Evolutionary conservation across 306 rosid genomes (phyloP).

Genomic region (Quercus glauca): DNA sequence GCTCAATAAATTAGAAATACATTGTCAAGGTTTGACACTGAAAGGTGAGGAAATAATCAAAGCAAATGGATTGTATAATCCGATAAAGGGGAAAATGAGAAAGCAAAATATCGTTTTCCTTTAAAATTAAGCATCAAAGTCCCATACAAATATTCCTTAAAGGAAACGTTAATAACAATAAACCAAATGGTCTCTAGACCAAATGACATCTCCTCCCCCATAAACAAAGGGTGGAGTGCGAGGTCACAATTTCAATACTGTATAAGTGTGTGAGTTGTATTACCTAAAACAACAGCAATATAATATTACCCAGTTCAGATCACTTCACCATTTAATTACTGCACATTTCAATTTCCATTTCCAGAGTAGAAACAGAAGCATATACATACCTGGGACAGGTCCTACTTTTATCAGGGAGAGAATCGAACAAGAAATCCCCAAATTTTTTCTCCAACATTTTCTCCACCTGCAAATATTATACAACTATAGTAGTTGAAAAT

Average conservation of each 20-base stretch:
- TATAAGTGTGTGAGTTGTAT: background rate
- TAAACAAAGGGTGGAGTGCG: background rate
- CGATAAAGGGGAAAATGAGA: too few relatives aligned
- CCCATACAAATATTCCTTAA: background rate
- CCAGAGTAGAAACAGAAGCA: slow-evolving; percentile 5
- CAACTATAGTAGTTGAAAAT: slow-evolving; percentile 13
- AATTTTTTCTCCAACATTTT: slow-evolving; percentile 94
- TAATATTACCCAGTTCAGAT: background rate
- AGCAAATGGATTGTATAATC: background rate
- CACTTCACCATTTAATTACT: background rate
- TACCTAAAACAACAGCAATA: background rate
- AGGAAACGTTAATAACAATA: background rate
- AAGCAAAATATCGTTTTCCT: too few relatives aligned
- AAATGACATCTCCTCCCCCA: background rate
- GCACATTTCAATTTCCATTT: background rate
- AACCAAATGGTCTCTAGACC: background rate
- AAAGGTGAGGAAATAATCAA: background rate
- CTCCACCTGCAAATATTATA: slow-evolving; percentile 66
- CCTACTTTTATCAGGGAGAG: slow-evolving; percentile 62
- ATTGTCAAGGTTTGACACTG: background rate
- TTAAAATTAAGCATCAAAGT: background rate
- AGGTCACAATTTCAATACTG: background rate
- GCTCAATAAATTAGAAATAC: background rate
- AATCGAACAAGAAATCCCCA: slow-evolving; percentile 63
- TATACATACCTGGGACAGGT: slow-evolving; percentile 74